Conservation (phyloP, 306 rosid genomes). For the Sophora flavescens region DNA sequence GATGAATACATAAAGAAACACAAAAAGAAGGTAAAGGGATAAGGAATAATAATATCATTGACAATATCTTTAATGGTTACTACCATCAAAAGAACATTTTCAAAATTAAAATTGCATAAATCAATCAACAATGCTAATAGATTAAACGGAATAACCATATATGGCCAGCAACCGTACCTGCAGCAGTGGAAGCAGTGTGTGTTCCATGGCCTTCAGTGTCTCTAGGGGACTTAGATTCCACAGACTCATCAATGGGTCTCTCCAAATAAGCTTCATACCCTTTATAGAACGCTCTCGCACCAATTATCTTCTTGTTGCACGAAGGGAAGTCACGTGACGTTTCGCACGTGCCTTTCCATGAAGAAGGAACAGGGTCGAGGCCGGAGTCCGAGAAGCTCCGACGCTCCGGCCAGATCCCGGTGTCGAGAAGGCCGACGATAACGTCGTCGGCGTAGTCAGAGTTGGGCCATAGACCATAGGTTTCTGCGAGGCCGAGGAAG, state of each 20-base stretch:
- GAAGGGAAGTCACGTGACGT: slow-evolving; percentile 51
- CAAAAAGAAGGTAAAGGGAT: too few relatives aligned
- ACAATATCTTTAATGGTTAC: too few relatives aligned
- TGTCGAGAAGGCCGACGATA: slow-evolving; percentile 75
- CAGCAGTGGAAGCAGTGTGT: slow-evolving; percentile 88
- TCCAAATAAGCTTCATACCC: slow-evolving; percentile 66
- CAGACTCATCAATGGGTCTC: slow-evolving; percentile 57
- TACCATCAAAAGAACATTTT: too few relatives aligned
- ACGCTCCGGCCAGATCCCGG: slow-evolving; percentile 89
- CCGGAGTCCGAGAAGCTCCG: slow-evolving; percentile 64
- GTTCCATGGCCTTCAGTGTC: slow-evolving; percentile 89
- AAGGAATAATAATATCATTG: too few relatives aligned
- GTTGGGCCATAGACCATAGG: slow-evolving; percentile 68
- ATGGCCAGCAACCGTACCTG: slow-evolving; percentile 40
- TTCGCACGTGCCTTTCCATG: slow-evolving; percentile 77
- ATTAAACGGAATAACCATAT: too few relatives aligned
- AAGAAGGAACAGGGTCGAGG: slow-evolving; percentile 52
- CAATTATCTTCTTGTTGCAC: slow-evolving; percentile 78
- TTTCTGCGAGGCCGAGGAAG: slow-evolving; percentile 71
- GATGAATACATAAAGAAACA: too few relatives aligned
- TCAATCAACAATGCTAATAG: too few relatives aligned
- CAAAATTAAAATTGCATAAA: too few relatives aligned
- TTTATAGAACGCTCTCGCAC: slow-evolving; percentile 66
- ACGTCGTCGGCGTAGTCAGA: slow-evolving; percentile 71
- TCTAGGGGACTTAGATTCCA: slow-evolving; percentile 69